Percentiles rank a stretch among this genome's conserved stretches.
Evolutionary conservation across 371 early-diverging fungal genomes (phyloP).

Genomic region (Mucor racemosus): DNA sequence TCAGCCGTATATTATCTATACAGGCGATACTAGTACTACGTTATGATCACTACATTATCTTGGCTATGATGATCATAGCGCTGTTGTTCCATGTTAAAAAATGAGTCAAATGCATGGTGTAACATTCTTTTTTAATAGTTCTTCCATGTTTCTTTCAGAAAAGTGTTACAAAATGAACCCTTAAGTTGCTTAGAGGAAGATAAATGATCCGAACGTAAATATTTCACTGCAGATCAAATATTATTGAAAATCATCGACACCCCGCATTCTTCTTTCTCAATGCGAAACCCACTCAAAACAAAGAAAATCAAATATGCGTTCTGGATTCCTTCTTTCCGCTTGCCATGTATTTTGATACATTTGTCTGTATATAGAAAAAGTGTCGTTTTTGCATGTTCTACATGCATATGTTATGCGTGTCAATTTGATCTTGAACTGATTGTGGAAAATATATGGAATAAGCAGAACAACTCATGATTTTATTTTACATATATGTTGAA

Average conservation of each 20-base stretch:
- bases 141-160: not conserved
- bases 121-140: not conserved
- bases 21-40: not conserved
- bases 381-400: not conserved
- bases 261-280: not conserved
- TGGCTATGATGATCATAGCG: not conserved
- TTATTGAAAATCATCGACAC: not conserved
- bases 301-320: not conserved
- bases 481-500: not conserved
- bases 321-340: not conserved
- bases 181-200: not conserved
- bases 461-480: not conserved
- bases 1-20: too few species aligned
- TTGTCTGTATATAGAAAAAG: not conserved
- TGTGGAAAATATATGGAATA: not conserved
- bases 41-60: not conserved
- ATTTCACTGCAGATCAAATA: not conserved
- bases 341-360: not conserved
- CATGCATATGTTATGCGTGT: not conserved
- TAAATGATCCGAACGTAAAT: not conserved
- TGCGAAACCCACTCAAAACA: not conserved
- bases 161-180: conserved; percentile 1
- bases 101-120: not conserved
- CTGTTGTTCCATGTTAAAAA: not conserved
- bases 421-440: not conserved